Conservation (phyloP, 345 rosid species). For the Adansonia digitata region DNA sequence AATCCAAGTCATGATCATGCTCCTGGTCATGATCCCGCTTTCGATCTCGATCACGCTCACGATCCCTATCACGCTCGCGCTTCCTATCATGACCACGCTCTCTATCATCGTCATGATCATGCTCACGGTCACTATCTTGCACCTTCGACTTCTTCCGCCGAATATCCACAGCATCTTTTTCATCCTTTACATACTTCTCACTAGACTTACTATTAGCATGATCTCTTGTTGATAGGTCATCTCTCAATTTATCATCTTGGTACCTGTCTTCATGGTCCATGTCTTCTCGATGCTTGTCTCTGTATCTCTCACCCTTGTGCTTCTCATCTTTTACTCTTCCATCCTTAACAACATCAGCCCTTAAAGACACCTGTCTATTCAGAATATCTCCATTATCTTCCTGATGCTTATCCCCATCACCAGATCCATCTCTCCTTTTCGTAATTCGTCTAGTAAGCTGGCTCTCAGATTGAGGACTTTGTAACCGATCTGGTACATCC, state of each 20-base stretch:
- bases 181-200: conserved; percentile 54
- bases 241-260: conserved; percentile 19
- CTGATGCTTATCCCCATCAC: conserved; percentile 45
- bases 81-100: conserved; percentile 34
- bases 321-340: conserved; percentile 64
- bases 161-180: conserved; percentile 42
- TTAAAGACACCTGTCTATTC: conserved; percentile 36
- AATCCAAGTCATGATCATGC: conserved; percentile 37
- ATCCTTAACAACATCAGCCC: conserved; percentile 52
- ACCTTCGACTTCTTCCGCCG: conserved; percentile 50
- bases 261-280: conserved; percentile 49
- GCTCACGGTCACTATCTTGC: conserved; percentile 48
- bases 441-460: conserved; percentile 50
- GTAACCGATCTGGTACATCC: conserved; percentile 38
- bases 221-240: neutral
- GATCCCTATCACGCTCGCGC: conserved; percentile 26
- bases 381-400: conserved; percentile 53
- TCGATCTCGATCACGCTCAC: conserved; percentile 28
- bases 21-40: conserved; percentile 38
- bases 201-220: conserved; percentile 42
- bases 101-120: conserved; percentile 34
- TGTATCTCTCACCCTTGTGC: conserved; percentile 49
- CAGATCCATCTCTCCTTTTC: conserved; percentile 62
- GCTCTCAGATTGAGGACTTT: conserved; percentile 50
- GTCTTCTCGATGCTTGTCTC: conserved; percentile 50